Percentiles rank a stretch among this genome's conserved stretches.
phyloP scores from a whole-genome alignment of 2,329 filamentous ascomycete species.

The Beauveria varroae region DNA sequence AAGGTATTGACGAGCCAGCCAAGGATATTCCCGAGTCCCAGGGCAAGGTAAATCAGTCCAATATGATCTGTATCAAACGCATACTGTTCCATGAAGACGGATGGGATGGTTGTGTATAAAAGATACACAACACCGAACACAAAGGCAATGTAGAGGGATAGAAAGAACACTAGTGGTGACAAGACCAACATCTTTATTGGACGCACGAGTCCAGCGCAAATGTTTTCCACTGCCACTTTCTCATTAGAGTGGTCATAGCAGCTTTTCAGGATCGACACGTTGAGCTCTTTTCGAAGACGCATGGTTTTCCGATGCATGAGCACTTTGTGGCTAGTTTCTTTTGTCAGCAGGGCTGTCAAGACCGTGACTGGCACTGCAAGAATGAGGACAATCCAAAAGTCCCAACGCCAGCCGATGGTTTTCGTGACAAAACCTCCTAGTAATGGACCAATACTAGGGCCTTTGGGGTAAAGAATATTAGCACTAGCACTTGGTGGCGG shows the following conservation, averaged over 20 bases:
- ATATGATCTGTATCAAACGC: conserved; percentile 42
- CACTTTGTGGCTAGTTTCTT: no score
- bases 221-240: no score
- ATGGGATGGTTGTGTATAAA: conserved; percentile 41
- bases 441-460: conserved; percentile 30
- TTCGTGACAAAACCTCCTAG: conserved; percentile 39
- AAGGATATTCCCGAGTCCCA: conserved; percentile 29
- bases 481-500: no score
- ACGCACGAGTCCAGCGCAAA: no score
- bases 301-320: no score
- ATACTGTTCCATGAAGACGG: conserved; percentile 52
- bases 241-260: no score
- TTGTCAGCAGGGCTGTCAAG: no score
- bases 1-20: conserved; percentile 22
- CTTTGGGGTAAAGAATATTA: not conserved
- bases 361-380: no score
- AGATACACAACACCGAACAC: conserved; percentile 56
- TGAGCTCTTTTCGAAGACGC: no score
- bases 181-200: no score
- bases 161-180: no score
- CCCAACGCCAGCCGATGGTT: conserved; percentile 42
- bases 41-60: conserved; percentile 35
- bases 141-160: conserved; percentile 34
- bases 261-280: no score
- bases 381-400: conserved; percentile 43